Base-by-base conservation (phyloP, 306 rosid genomes). In the Corylus avellana region DNA sequence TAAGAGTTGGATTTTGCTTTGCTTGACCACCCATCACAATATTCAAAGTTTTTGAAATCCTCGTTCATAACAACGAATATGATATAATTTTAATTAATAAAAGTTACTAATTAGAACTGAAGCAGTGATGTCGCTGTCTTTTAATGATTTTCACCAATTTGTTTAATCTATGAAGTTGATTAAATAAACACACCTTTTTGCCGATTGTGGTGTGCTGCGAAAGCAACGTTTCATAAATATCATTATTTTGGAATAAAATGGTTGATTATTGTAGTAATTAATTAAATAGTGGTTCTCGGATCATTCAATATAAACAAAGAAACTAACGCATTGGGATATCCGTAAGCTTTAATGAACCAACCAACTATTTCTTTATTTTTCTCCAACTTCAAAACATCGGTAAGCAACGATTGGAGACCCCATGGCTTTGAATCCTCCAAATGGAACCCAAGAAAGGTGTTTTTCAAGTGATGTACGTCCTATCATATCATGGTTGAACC, bases 41-140 rank as follows among this genome's bases (percentile, higher is more conserved):
- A 75, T 74, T 17, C 55, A 25, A 42, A 67, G 75, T 14, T 7
- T 12, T 17, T 2, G 2, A 1, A 50, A 25, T 56, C 44, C 44
- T 42, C 57, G 75, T 75, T 75, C 79, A 57, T 76, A 75, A 63
- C 49, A 64, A 56, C 82, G 80, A 86, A 73, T 77, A 74, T 82
- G 48, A 20, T 44, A 50, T 75, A 48, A 66, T 39, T 18, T 47
- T 51, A 4, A 75, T 35, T 51, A 79, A 53, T 70, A 72, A 69
- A 29, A 39, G 7, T 82, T 12, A 11, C 90, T 84, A 39, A 39
- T 39, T 87, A 61, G 35, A 70, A 69, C 57, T 49, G 51, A 84
- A 87, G 86, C 80, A 79, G 73, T 79, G 5, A 63, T 74, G 72
- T 72, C 46, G 37, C 18, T 46, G 7, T 39, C 44, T 56, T 56